Percentiles rank a stretch among this genome's conserved stretches.
These are phyloP conservation scores for Aureobasidium sp. DNA, from an alignment of 2,329 filamentous ascomycete genomes.

Conservation along the genomic window DNA sequence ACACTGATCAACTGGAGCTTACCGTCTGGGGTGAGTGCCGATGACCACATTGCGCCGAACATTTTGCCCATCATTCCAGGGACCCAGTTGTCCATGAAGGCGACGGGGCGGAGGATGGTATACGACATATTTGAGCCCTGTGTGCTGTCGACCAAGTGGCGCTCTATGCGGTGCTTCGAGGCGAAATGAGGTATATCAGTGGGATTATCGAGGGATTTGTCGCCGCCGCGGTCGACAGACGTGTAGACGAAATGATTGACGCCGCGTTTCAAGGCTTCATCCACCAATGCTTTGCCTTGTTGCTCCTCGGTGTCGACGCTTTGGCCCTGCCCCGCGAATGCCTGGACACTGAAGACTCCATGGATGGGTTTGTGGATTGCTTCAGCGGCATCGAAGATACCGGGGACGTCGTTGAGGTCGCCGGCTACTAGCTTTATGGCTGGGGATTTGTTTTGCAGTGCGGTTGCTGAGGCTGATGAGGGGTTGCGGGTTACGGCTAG, in stretches of 20 bases:
- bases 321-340: constrained; percentile 31
- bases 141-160: constrained; percentile 44
- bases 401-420: constrained; percentile 43
- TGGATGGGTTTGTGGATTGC: constrained; percentile 28
- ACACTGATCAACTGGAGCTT: constrained; percentile 32
- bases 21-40: constrained; percentile 15
- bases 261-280: constrained; percentile 43
- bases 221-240: constrained; percentile 54
- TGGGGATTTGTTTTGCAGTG: constrained; percentile 36
- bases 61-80: constrained; percentile 40
- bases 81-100: constrained; percentile 53
- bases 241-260: constrained; percentile 54
- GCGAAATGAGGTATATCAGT: constrained; percentile 55
- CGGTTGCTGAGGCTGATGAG: constrained; percentile 42
- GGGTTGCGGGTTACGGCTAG: constrained; percentile 53
- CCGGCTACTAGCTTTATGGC: constrained; percentile 50
- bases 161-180: constrained; percentile 52
- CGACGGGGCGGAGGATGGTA: constrained; percentile 53
- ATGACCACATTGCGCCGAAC: constrained; percentile 38
- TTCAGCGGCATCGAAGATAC: constrained; percentile 36
- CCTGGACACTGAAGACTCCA: constrained; percentile 53
- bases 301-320: constrained; percentile 36
- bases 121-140: constrained; percentile 44
- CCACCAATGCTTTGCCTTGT: constrained; percentile 50
- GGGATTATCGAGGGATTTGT: constrained; percentile 42